phyloP scores from a whole-genome alignment of 768 basidiomycete genomes.

The Suillus americanus region DNA sequence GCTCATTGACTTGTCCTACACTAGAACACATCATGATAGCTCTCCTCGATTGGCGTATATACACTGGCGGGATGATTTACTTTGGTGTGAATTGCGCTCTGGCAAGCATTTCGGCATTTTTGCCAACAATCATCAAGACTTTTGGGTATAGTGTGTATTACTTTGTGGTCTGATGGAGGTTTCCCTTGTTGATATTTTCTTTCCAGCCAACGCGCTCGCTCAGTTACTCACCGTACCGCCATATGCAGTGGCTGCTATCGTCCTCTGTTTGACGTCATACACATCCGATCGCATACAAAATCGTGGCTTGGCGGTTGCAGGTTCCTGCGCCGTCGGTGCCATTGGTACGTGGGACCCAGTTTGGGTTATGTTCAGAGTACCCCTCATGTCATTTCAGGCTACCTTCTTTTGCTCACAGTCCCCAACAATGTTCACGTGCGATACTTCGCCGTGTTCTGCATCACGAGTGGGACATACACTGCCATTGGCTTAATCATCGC shows the following conservation, averaged over 20 bases:
- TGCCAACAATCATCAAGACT: slow-evolving; percentile 78
- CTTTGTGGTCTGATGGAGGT: not conserved
- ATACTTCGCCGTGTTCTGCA: slow-evolving; percentile 79
- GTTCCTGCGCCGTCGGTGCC: slow-evolving; percentile 29
- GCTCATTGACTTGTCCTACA: slow-evolving; percentile 8
- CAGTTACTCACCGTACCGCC: slow-evolving; percentile 83
- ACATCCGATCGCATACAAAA: slow-evolving; percentile 66
- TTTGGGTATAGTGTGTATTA: slow-evolving; percentile 63
- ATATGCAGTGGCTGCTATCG: slow-evolving; percentile 67
- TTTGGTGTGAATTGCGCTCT: slow-evolving; percentile 77
- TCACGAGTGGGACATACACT: slow-evolving; percentile 76
- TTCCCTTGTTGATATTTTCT: not conserved
- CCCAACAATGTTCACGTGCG: slow-evolving; percentile 55
- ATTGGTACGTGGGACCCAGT: slow-evolving; percentile 20
- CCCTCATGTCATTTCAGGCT: slow-evolving; percentile 45
- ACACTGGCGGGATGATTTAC: slow-evolving; percentile 69
- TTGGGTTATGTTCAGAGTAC: slow-evolving; percentile 44
- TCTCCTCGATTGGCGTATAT: slow-evolving; percentile 70
- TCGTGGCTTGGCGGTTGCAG: slow-evolving; percentile 43
- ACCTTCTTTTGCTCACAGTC: slow-evolving; percentile 60
- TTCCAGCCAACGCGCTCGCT: slow-evolving; percentile 57
- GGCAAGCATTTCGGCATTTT: slow-evolving; percentile 79
- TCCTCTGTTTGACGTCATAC: slow-evolving; percentile 60
- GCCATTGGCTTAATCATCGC: slow-evolving; percentile 73
- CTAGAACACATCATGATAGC: slow-evolving; percentile 63